phyloP scores from a whole-genome alignment of 139 green algal species.

The Tetradesmus lagerheimii region DNA sequence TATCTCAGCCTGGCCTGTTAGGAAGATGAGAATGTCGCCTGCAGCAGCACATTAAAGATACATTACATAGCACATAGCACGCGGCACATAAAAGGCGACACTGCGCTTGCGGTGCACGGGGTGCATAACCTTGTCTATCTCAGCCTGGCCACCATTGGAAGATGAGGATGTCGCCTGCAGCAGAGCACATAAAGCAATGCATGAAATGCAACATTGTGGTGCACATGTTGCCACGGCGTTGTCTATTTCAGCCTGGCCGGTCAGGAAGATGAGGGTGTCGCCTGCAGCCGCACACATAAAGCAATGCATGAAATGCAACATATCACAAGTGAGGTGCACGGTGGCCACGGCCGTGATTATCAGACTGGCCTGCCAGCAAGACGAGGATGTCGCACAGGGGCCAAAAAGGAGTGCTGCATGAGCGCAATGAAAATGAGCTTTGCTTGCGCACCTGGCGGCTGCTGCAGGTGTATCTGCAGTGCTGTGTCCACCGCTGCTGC shows the following conservation, averaged over 20 bases:
- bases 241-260: slow-evolving; percentile 95
- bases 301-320: no score
- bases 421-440: not conserved
- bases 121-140: no score
- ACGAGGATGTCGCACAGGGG: no score
- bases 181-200: no score
- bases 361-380: no score
- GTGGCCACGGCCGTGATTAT: no score
- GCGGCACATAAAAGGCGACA: not conserved
- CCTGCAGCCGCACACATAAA: slow-evolving; percentile 52
- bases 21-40: slow-evolving; percentile 96
- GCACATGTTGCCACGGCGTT: no score
- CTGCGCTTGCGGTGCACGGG: no score
- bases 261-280: slow-evolving; percentile 96
- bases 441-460: slow-evolving; percentile 58
- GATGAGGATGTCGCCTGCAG: no score
- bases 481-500: slow-evolving; percentile 73
- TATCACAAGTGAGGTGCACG: no score
- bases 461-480: slow-evolving; percentile 84
- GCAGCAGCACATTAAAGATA: not conserved
- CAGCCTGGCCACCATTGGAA: no score
- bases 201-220: no score
- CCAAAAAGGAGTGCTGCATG: not conserved
- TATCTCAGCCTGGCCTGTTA: slow-evolving; percentile 96
- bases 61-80: not conserved